A percentile compares a stretch with the other conserved stretches of the same genome.
Conservation (phyloP, 352 stramenopile genomes). For the Phytophthora ohioensis region DNA sequence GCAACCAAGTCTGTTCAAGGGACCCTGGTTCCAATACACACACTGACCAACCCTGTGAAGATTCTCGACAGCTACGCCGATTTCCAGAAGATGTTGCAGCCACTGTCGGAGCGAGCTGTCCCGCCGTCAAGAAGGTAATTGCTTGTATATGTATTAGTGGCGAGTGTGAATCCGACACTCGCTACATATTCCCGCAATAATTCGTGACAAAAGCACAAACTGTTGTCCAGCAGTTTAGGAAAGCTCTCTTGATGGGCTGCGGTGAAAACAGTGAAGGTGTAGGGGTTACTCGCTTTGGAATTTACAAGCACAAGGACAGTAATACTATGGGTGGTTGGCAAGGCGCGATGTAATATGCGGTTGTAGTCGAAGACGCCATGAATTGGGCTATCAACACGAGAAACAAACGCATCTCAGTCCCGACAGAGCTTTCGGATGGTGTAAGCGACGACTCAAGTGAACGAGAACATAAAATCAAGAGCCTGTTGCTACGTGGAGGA, state of each 20-base stretch:
- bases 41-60: neutral
- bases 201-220: conserved; percentile 3
- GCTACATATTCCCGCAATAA: neutral
- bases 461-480: neutral
- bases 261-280: neutral
- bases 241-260: neutral
- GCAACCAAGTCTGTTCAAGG: conserved; percentile 9
- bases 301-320: neutral
- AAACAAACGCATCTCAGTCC: neutral
- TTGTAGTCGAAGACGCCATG: neutral
- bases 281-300: neutral
- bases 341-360: neutral
- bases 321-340: neutral
- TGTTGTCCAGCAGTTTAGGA: neutral
- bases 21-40: neutral
- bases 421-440: neutral
- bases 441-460: neutral
- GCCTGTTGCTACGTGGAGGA: neutral
- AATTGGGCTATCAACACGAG: neutral
- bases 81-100: neutral
- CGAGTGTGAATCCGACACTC: neutral
- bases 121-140: neutral
- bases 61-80: conserved; percentile 3
- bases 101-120: neutral
- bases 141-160: neutral